Evolutionary conservation across 441 rosid species (phyloP).

Genomic region (Jatropha podagrica): DNA sequence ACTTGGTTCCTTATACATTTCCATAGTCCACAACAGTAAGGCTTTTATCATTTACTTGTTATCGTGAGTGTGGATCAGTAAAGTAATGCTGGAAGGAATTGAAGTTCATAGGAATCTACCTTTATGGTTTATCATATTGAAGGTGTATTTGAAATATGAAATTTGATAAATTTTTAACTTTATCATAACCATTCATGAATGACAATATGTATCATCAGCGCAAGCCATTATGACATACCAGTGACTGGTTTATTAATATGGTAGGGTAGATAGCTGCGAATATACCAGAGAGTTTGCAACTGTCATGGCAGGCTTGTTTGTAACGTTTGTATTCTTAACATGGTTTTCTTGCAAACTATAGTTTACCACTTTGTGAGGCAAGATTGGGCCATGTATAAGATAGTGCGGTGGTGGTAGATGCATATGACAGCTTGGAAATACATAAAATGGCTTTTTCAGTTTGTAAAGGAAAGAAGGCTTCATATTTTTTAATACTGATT

Average conservation of each 20-base stretch:
- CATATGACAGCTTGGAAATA: neutral
- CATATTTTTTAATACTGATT: neutral
- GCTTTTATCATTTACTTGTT: neutral
- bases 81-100: neutral
- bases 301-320: neutral
- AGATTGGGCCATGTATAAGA: neutral
- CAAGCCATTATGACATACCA: neutral
- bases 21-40: neutral
- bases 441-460: neutral
- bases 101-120: neutral
- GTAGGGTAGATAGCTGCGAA: neutral
- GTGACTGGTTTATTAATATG: neutral
- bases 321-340: neutral
- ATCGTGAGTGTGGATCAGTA: neutral
- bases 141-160: too few relatives aligned
- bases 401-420: neutral
- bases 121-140: neutral
- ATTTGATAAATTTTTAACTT: too few relatives aligned
- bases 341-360: neutral
- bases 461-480: neutral
- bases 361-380: neutral
- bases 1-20: neutral
- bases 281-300: neutral
- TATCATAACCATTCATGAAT: too few relatives aligned
- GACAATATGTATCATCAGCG: neutral